Evolutionary conservation across 148 eudicot species (phyloP), one percentile per base, ranked within the genome.

Genomic region (Vaccinium macrocarpon): DNA sequence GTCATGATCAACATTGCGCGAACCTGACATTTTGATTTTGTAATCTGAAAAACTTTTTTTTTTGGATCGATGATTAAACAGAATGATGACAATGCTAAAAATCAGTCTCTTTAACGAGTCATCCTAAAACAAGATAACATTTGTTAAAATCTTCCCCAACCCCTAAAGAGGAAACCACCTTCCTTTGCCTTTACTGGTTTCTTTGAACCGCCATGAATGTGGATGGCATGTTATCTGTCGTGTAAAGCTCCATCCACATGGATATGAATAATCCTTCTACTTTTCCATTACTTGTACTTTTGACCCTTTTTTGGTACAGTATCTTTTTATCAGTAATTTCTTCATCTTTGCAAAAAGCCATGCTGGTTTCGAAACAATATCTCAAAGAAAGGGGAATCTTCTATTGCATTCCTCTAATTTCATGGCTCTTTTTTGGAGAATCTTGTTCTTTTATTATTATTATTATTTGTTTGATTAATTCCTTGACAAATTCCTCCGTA

Each of bases 151-250:
- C 18, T 42, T 50, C 29, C 27, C 6, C 61, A 52, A 23, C 13
- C 50, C 19, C 82, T 9, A n/a, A 59, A 42, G 42, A 80, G 72
- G n/a, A 80, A 32, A 61, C 49, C 29, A 21, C 13, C 27, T 21
- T 59, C 9, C 52, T 12, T 80, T 38, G 27, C 27, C 51, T 23
- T 80, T 61, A 59, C 8, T 38, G 11, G 19, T 59, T n/a, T 32
- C 10, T 56, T 53, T 55, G 14, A 55, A 25, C 82, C 18, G 6
- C 82, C 68, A 80, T 42, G 82, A 61, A 61, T 46, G 68, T n/a
- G 72, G 71, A 2, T 80, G 49, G 25, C 59, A 52, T 42, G 82
- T 80, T 80, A 19, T 80, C 52, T 62, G 52, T 81, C 74, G 74
- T 81, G 74, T 64, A 81, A 62, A 81, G 74, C n/a, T 18, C 38